A percentile compares a stretch with the other conserved stretches of the same genome.
These are phyloP conservation scores for Calonectria leucothoes DNA, from an alignment of 2,329 filamentous ascomycete genomes.

Conservation along the genomic window DNA sequence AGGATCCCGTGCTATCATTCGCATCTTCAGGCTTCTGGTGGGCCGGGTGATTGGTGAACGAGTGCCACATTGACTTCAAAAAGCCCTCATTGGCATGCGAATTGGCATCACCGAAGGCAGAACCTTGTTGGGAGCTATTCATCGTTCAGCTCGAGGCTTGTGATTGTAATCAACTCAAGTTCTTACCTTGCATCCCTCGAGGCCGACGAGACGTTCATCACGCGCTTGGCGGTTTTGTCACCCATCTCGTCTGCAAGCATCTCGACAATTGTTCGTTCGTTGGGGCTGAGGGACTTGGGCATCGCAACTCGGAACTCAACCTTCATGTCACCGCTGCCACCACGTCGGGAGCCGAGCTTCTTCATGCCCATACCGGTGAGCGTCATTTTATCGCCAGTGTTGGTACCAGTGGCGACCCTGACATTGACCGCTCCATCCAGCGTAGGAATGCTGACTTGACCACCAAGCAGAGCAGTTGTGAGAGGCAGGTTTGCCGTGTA, in stretches of 20 bases:
- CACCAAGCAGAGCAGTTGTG: slow-evolving; percentile 92
- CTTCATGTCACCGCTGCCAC: slow-evolving; percentile 81
- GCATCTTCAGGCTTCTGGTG: slow-evolving; percentile 54
- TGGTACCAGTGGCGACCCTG: slow-evolving; percentile 90
- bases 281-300: slow-evolving; percentile 92
- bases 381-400: slow-evolving; percentile 91
- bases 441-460: slow-evolving; percentile 89
- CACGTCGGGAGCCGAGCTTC: slow-evolving; percentile 76
- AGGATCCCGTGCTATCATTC: slow-evolving; percentile 34
- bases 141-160: slow-evolving; percentile 15
- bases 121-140: slow-evolving; percentile 29
- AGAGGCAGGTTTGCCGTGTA: slow-evolving; percentile 93
- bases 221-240: slow-evolving; percentile 89
- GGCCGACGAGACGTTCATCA: slow-evolving; percentile 79
- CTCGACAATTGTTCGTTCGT: slow-evolving; percentile 92
- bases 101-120: slow-evolving; percentile 49
- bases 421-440: slow-evolving; percentile 91
- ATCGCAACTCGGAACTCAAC: slow-evolving; percentile 96
- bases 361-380: slow-evolving; percentile 95
- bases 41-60: slow-evolving; percentile 80
- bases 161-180: neutral
- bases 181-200: slow-evolving; percentile 48
- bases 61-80: slow-evolving; percentile 93
- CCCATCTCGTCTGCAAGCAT: slow-evolving; percentile 97
- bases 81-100: slow-evolving; percentile 88